Evolutionary conservation across 1,139 yeast species (phyloP).

Genomic region (Candida frijolesensis): DNA sequence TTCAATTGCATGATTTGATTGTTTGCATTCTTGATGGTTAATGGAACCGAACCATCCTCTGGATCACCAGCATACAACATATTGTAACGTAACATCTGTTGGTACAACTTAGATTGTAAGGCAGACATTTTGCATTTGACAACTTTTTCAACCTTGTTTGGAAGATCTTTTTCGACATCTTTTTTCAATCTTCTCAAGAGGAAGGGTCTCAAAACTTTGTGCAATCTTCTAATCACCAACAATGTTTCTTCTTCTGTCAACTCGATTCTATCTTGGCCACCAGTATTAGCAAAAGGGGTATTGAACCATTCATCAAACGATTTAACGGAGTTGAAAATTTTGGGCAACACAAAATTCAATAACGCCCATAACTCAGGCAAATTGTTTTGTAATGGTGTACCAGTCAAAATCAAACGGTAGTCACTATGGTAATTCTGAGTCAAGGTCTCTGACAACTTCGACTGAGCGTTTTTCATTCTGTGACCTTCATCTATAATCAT

Average conservation of each 20-base stretch:
- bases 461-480: constrained; percentile 79
- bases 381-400: constrained; percentile 85
- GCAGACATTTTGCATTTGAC: constrained; percentile 94
- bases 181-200: constrained; percentile 90
- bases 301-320: constrained; percentile 91
- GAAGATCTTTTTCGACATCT: constrained; percentile 96
- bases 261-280: constrained; percentile 78
- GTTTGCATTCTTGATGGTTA: constrained; percentile 80
- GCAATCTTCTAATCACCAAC: constrained; percentile 91
- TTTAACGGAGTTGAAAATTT: constrained; percentile 79
- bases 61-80: constrained; percentile 63
- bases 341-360: constrained; percentile 75
- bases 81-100: constrained; percentile 75
- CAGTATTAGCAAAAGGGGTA: constrained; percentile 82
- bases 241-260: constrained; percentile 91
- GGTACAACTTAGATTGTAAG: constrained; percentile 76
- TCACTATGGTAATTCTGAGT: constrained; percentile 74
- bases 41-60: constrained; percentile 42
- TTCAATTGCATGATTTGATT: constrained; percentile 95
- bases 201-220: constrained; percentile 94
- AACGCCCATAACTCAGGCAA: constrained; percentile 86
- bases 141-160: constrained; percentile 93
- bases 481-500: constrained; percentile 92
- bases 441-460: constrained; percentile 71
- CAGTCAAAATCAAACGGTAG: constrained; percentile 78